Conservation (phyloP, 116 monocot species). For the Posidonia oceanica region DNA sequence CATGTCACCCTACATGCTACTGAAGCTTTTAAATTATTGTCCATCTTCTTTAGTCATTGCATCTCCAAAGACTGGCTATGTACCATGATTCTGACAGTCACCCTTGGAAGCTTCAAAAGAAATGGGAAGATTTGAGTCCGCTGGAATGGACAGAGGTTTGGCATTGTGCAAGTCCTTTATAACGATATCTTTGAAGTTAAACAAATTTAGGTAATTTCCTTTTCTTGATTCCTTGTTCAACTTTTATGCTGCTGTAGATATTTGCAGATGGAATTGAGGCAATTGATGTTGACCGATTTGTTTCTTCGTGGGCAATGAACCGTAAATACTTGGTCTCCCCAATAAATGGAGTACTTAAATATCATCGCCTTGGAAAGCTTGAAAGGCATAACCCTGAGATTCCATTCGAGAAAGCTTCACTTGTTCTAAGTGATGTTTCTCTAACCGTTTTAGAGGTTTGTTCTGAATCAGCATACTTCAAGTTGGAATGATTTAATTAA, state of each 20-base stretch:
- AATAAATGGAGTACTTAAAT: conserved; percentile 88
- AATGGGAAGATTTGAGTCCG: conserved; percentile 82
- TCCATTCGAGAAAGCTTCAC: conserved; percentile 79
- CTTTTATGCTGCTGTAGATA: conserved; percentile 30
- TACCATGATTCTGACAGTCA: conserved; percentile 82
- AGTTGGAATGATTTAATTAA: background rate
- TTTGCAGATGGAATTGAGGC: conserved; percentile 83
- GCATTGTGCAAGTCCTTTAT: background rate
- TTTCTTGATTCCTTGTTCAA: conserved; percentile 3
- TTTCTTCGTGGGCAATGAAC: conserved; percentile 41
- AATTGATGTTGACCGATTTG: conserved; percentile 12
- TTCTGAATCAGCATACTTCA: background rate
- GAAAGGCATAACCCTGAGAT: conserved; percentile 56
- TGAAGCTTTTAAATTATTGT: background rate
- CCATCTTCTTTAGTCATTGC: conserved; percentile 47
- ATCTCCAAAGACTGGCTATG: conserved; percentile 71
- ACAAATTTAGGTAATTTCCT: background rate
- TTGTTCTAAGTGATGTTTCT: conserved; percentile 79
- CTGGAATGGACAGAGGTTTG: conserved; percentile 86
- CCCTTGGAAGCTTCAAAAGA: conserved; percentile 67
- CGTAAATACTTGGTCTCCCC: conserved; percentile 81
- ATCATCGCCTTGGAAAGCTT: conserved; percentile 81
- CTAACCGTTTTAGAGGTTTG: conserved; percentile 72
- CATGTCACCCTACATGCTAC: background rate
- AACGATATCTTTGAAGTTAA: background rate